These are phyloP conservation scores for Amphirosellinia nigrospora DNA, from an alignment of 495 filamentous ascomycete genomes.

Conservation along the genomic window DNA sequence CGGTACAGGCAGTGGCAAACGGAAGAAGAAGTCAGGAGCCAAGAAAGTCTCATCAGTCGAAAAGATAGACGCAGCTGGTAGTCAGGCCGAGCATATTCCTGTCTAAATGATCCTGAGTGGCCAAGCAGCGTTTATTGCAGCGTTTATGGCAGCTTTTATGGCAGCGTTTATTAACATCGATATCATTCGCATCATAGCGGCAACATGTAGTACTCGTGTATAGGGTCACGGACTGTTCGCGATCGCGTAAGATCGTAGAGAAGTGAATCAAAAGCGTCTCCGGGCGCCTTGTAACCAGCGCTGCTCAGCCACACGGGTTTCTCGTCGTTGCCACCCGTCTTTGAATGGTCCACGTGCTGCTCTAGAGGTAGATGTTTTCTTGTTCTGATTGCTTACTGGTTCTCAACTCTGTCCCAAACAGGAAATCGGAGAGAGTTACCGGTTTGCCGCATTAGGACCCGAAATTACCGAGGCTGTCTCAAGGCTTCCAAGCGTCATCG, in stretches of 20 bases:
- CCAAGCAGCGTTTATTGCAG: background rate
- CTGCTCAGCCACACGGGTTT: background rate
- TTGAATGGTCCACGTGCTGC: slow-evolving; percentile 12
- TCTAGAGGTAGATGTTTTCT: background rate
- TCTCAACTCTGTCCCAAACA: slow-evolving; percentile 5
- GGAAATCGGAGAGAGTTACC: slow-evolving; percentile 22
- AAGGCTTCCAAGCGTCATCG: background rate
- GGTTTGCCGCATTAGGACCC: background rate
- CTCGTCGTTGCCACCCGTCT: background rate
- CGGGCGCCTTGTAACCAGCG: background rate
- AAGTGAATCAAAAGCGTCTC: slow-evolving; percentile 5
- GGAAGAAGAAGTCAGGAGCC: slow-evolving; percentile 50
- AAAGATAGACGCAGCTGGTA: background rate
- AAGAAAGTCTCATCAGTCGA: slow-evolving; percentile 31
- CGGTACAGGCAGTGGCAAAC: slow-evolving; percentile 38
- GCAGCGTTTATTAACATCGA: background rate
- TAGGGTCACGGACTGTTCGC: background rate
- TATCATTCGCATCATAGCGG: slow-evolving; percentile 1
- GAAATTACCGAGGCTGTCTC: slow-evolving; percentile 11
- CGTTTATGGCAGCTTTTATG: background rate
- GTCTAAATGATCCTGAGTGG: background rate
- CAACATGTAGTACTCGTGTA: background rate
- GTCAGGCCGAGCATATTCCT: background rate
- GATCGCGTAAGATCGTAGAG: background rate
- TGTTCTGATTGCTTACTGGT: background rate